These are phyloP conservation scores for Pichia sp. DNA, from an alignment of 1,139 yeast species.

Conservation along the genomic window DNA sequence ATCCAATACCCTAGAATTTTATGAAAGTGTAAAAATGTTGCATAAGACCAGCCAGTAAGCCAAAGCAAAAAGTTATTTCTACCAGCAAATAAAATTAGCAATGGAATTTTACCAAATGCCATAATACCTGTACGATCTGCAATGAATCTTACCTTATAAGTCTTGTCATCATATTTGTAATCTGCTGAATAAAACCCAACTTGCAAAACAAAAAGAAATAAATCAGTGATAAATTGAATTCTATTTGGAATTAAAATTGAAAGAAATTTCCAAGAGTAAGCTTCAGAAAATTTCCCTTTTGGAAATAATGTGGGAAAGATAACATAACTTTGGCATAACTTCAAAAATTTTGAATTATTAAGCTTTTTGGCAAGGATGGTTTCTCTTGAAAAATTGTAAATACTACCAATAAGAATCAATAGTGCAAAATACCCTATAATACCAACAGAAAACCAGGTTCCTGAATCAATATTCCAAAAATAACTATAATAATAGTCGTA, in stretches of 20 bases:
- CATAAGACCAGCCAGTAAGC: slow-evolving; percentile 55
- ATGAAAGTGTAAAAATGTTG: slow-evolving; percentile 52
- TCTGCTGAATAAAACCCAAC: slow-evolving; percentile 13
- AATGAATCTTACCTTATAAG: slow-evolving; percentile 44
- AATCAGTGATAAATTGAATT: slow-evolving; percentile 12
- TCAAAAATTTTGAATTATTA: slow-evolving; percentile 3
- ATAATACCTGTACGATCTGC: slow-evolving; percentile 46
- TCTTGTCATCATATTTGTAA: slow-evolving; percentile 1
- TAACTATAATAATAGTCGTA: slow-evolving; percentile 1
- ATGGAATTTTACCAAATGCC: slow-evolving; percentile 40
- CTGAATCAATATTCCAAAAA: slow-evolving; percentile 12
- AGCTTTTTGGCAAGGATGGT: slow-evolving; percentile 3
- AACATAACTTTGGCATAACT: slow-evolving; percentile 11
- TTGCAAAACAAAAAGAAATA: slow-evolving; percentile 12
- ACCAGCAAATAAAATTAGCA: slow-evolving; percentile 50
- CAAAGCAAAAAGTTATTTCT: slow-evolving; percentile 54
- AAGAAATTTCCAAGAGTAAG: slow-evolving; percentile 10
- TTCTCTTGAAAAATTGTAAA: slow-evolving; percentile 10
- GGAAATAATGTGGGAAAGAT: slow-evolving; percentile 14
- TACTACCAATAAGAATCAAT: slow-evolving; percentile 9
- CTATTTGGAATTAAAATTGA: slow-evolving; percentile 16
- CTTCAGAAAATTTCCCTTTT: slow-evolving; percentile 12
- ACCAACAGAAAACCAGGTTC: slow-evolving; percentile 16
- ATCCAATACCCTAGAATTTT: slow-evolving; percentile 51
- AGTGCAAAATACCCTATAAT: slow-evolving; percentile 12